These are phyloP conservation scores for Hypoxylon sp. DNA, from an alignment of 2,329 filamentous ascomycete genomes.

Conservation along the genomic window DNA sequence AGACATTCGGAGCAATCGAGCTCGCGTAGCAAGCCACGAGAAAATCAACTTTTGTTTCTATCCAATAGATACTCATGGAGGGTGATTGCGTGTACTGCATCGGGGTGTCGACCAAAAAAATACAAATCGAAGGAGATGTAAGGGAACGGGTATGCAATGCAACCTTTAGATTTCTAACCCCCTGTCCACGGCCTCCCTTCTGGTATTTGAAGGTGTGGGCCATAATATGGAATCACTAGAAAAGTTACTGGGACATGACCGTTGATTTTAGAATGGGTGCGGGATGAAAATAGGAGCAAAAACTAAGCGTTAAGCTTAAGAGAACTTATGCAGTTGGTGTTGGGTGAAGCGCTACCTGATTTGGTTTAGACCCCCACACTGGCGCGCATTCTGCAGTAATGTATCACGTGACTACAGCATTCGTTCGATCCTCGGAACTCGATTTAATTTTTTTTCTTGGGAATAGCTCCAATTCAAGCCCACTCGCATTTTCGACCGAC, in stretches of 20 bases:
- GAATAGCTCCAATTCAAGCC: slow-evolving; percentile 24
- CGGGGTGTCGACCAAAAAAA: slow-evolving; percentile 13
- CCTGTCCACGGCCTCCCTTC: no score
- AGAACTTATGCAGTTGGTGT: no score
- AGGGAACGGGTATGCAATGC: slow-evolving; percentile 33
- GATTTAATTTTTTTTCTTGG: slow-evolving; percentile 6
- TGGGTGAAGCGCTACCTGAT: no score
- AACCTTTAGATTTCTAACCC: slow-evolving; percentile 12
- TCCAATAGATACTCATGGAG: no score
- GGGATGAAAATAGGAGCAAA: background rate
- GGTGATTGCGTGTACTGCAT: slow-evolving; percentile 27
- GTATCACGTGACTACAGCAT: slow-evolving; percentile 20
- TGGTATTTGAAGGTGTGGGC: no score
- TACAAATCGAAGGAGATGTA: slow-evolving; percentile 1
- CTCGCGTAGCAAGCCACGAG: slow-evolving; percentile 14
- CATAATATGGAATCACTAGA: no score
- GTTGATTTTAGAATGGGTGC: no score
- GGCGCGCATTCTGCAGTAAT: background rate
- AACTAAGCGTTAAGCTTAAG: slow-evolving; percentile 8
- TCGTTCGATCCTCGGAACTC: slow-evolving; percentile 5
- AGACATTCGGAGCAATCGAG: slow-evolving; percentile 25
- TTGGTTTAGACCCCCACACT: slow-evolving; percentile 1
- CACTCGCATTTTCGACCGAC: slow-evolving; percentile 20
- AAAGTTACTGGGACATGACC: no score
- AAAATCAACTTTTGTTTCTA: no score